phyloP scores from a whole-genome alignment of 129 eudicot species.

The Saussurea involucrata region DNA sequence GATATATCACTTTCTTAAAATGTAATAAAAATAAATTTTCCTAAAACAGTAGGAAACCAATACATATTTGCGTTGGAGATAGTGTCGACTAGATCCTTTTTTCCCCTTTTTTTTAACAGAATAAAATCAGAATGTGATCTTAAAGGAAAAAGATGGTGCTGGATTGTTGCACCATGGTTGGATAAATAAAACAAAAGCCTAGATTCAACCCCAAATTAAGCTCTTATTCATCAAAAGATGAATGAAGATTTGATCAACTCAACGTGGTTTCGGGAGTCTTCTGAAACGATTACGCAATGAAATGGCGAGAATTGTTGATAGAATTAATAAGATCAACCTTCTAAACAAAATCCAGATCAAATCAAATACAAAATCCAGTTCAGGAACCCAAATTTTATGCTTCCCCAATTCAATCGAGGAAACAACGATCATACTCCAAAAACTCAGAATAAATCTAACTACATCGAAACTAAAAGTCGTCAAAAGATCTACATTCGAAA shows the following conservation, averaged over 20 bases:
- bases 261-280: not conserved
- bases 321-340: not conserved
- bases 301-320: not conserved
- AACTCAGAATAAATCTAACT: not conserved
- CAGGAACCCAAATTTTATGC: not conserved
- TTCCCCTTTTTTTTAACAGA: not conserved
- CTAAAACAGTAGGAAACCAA: not conserved
- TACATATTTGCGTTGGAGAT: not conserved
- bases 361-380: not conserved
- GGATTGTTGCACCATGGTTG: not conserved
- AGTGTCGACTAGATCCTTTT: not conserved
- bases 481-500: not conserved
- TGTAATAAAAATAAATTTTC: not conserved
- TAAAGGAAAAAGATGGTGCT: not conserved
- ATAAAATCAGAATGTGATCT: not conserved
- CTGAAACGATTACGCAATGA: not conserved
- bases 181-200: not conserved
- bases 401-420: not conserved
- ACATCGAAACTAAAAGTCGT: not conserved
- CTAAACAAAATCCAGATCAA: not conserved
- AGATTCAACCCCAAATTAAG: not conserved
- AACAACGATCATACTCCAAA: not conserved
- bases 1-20: not conserved
- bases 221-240: not conserved
- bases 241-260: not conserved